A percentile compares a stretch with the other conserved stretches of the same genome.
Evolutionary conservation across 1,139 yeast species (phyloP).

Genomic region (Yamadazyma diospyri): DNA sequence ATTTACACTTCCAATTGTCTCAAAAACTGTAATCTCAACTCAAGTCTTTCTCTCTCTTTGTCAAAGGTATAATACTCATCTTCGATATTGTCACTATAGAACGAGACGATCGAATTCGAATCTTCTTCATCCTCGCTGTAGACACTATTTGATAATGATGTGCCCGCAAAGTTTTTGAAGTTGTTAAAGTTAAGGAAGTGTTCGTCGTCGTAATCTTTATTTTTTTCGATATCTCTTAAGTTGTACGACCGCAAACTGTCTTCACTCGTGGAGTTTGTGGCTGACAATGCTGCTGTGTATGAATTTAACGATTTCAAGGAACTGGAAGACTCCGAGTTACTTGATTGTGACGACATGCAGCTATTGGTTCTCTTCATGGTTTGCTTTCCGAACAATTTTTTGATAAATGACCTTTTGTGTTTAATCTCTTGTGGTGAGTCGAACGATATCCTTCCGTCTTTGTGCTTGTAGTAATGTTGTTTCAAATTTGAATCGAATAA

Average conservation of each 20-base stretch:
- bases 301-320: background rate
- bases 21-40: slow-evolving; percentile 38
- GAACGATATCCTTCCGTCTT: slow-evolving; percentile 28
- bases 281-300: background rate
- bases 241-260: background rate
- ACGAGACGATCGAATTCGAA: slow-evolving; percentile 20
- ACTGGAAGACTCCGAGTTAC: background rate
- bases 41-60: slow-evolving; percentile 35
- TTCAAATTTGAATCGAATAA: slow-evolving; percentile 31
- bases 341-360: background rate
- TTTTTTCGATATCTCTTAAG: background rate
- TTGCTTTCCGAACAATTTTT: slow-evolving; percentile 1
- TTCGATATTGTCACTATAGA: slow-evolving; percentile 11
- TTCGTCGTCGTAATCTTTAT: slow-evolving; percentile 22
- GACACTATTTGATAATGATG: slow-evolving; percentile 18
- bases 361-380: background rate
- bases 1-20: slow-evolving; percentile 22
- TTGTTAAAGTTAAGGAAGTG: slow-evolving; percentile 24
- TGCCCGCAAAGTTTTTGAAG: slow-evolving; percentile 32
- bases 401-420: slow-evolving; percentile 3
- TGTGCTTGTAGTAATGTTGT: slow-evolving; percentile 37
- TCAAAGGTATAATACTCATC: slow-evolving; percentile 13
- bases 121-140: slow-evolving; percentile 14
- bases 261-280: background rate
- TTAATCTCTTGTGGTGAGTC: slow-evolving; percentile 43